These are phyloP conservation scores for Leishmania amazonensis DNA, from an alignment of 208 protist genomes.

Conservation along the genomic window DNA sequence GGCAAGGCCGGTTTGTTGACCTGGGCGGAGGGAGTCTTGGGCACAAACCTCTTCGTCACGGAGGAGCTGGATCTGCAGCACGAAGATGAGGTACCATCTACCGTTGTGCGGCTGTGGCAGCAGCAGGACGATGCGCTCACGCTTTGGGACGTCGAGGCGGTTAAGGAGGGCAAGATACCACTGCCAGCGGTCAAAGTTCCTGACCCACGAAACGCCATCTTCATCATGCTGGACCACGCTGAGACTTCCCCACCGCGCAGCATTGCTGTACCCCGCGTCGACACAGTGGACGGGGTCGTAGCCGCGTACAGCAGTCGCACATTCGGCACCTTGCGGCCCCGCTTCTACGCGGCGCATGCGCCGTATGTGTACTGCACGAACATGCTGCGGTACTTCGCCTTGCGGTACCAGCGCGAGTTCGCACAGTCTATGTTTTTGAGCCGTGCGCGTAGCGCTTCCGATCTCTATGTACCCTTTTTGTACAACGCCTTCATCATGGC, in stretches of 20 bases:
- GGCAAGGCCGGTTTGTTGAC: background rate
- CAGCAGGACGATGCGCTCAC: constrained; percentile 2
- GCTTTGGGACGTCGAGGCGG: constrained; percentile 8
- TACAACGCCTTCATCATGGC: constrained; percentile 72
- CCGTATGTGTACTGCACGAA: constrained; percentile 71
- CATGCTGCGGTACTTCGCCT: constrained; percentile 49
- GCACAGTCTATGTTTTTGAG: constrained; percentile 27
- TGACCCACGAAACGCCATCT: constrained; percentile 1
- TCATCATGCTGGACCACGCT: constrained; percentile 8
- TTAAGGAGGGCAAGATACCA: background rate
- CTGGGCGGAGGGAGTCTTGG: constrained; percentile 20
- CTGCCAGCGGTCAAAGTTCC: constrained; percentile 16
- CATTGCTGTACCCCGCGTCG: background rate
- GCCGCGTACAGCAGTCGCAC: constrained; percentile 8
- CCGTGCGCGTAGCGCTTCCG: constrained; percentile 30
- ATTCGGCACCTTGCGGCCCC: constrained; percentile 23
- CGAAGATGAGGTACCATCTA: constrained; percentile 1
- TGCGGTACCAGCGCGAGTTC: constrained; percentile 48
- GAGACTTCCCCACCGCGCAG: background rate
- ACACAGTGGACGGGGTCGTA: background rate
- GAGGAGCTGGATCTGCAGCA: constrained; percentile 23
- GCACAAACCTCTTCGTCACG: constrained; percentile 21
- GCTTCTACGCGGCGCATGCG: constrained; percentile 56
- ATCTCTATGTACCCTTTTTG: constrained; percentile 60
- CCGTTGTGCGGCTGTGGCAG: constrained; percentile 21